Conservation (phyloP, 2,329 filamentous ascomycete species). For the Paradendryphiella salina region DNA sequence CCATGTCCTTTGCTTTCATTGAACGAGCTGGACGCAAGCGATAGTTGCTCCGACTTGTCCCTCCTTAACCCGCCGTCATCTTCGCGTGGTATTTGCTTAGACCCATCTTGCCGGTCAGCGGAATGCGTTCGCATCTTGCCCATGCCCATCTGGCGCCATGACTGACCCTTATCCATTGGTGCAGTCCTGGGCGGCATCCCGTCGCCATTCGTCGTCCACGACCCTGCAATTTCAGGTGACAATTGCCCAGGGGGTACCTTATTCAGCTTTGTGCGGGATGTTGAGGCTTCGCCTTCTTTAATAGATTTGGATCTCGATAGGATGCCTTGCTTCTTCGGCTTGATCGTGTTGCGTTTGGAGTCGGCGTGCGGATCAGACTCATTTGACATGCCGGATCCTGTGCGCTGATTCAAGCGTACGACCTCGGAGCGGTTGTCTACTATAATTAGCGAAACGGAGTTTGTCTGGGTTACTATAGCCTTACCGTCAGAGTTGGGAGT, state of each 20-base stretch:
- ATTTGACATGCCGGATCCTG: conserved; percentile 38
- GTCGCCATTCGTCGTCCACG: conserved; percentile 43
- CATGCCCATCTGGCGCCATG: conserved; percentile 67
- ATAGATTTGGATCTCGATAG: conserved; percentile 51
- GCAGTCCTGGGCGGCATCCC: conserved; percentile 62
- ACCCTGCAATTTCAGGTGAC: conserved; percentile 34
- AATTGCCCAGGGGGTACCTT: conserved; percentile 39
- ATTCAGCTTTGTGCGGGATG: conserved; percentile 35
- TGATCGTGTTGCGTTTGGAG: conserved; percentile 30
- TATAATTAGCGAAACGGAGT: conserved; percentile 6
- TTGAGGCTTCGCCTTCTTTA: conserved; percentile 48
- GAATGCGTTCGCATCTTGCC: conserved; percentile 67
- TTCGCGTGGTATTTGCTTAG: conserved; percentile 38
- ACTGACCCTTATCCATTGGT: conserved; percentile 67
- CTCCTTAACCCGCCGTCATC: conserved; percentile 33
- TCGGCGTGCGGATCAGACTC: conserved; percentile 30
- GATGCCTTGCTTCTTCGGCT: conserved; percentile 44
- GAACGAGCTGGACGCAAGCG: conserved; percentile 54
- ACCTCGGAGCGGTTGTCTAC: conserved; percentile 42
- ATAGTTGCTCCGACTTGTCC: conserved; percentile 41
- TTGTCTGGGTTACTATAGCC: background rate
- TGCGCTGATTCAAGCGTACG: conserved; percentile 32
- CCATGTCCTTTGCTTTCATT: conserved; percentile 64
- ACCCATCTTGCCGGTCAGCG: conserved; percentile 62
- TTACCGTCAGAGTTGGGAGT: conserved; percentile 46